A percentile compares a stretch with the other conserved stretches of the same genome.
Conservation (phyloP, 2,329 filamentous ascomycete species). For the Xylariaceae sp. region DNA sequence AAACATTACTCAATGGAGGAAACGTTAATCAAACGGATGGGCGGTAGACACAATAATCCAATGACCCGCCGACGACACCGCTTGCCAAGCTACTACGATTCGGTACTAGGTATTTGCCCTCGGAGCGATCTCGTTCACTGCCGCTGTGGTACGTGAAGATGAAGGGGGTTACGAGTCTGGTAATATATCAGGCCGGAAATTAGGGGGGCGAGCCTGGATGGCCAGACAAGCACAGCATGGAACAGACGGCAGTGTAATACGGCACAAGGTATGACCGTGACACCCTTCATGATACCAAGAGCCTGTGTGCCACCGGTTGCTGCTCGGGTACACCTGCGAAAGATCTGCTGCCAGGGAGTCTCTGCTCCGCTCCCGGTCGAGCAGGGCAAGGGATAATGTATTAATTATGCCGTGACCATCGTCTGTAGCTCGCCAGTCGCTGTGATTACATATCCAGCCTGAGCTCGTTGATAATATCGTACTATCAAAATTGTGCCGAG, state of each 20-base stretch:
- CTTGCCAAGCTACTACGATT: neutral
- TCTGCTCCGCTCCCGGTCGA: neutral
- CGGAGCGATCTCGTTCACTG: neutral
- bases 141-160: neutral
- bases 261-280: neutral
- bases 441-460: neutral
- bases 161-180: neutral
- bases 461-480: neutral
- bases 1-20: neutral
- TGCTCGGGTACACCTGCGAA: neutral
- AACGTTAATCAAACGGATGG: neutral
- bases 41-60: neutral
- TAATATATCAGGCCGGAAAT: neutral
- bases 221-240: neutral
- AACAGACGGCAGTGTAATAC: neutral
- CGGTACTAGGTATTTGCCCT: neutral
- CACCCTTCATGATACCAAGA: neutral
- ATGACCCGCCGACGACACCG: neutral
- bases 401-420: neutral
- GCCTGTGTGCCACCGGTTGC: neutral
- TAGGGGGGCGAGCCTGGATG: neutral
- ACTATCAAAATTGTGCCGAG: neutral
- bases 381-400: neutral
- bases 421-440: neutral
- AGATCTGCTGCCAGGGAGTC: neutral